Evolutionary conservation across 2,329 filamentous ascomycete species (phyloP), one percentile per base, ranked within the genome.

Genomic region (Bipolaris victoriae): DNA sequence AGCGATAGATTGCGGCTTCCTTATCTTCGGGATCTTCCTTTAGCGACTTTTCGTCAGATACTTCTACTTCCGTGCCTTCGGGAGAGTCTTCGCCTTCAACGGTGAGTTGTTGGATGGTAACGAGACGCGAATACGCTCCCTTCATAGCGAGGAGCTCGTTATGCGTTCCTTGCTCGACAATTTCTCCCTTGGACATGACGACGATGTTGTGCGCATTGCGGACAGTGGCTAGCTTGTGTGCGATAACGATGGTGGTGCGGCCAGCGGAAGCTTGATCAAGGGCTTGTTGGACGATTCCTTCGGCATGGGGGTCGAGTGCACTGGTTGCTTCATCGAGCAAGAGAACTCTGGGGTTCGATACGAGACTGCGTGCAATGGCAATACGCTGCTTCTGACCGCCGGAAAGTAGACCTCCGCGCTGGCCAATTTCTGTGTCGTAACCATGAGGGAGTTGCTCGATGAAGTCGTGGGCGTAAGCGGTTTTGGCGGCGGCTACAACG

Each of bases 371-470:
- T 6, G 93, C 92, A 77, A 97, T 97, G 13, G 93, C 92, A 71
- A 98, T 96, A 65, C 94, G 90, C 78, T 98, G 94, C 77, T 97
- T 97, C 78, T 98, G 95, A 26, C 94, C 95, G 74, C 94, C 95
- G 52, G 91, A 96, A 7, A 98, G 83, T 49, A 97, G 80, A 72
- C 97, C 96, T 7, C 94, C 94, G 60, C 93, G 88, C 76, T 97
- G 92, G 52, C 94, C 95, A 16, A 98, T 93, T 61, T 96, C 88
- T 0, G 94, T 98, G 64, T 97, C 86, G 69, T 97, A 98, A 1
- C 90, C 90, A 67, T 97, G 90, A 0, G 94, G 92, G 0, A 98
- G 83, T 10, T 83, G 78, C 3, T 81, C 84, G 63, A 99, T 88
- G 72, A 98, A 98, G 63, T 96, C 92, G 72, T 97, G 92, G 0